Conservation (phyloP, 768 basidiomycete genomes). For the Xanthoconium purpureum region DNA sequence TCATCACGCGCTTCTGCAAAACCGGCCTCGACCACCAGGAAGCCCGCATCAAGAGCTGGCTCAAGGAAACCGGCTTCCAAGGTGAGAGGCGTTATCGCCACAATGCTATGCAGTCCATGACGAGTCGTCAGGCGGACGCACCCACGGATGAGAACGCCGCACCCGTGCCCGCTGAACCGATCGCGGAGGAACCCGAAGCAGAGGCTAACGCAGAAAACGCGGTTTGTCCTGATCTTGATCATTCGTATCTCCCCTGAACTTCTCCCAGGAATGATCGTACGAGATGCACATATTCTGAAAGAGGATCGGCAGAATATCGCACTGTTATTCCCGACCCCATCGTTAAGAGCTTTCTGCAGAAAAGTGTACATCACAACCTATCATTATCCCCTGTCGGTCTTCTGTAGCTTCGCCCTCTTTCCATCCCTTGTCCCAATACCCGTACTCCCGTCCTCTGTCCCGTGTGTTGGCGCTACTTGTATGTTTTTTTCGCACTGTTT, state of each 20-base stretch:
- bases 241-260: neutral
- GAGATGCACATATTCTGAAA: conserved; percentile 13
- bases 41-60: conserved; percentile 55
- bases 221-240: conserved; percentile 12
- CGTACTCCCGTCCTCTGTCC: conserved; percentile 9
- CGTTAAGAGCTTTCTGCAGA: conserved; percentile 22
- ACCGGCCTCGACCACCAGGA: conserved; percentile 44
- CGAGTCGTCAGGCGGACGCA: conserved; percentile 31
- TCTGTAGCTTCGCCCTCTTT: conserved; percentile 22
- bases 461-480: conserved; percentile 18
- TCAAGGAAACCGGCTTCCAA: conserved; percentile 67
- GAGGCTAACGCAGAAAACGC: conserved; percentile 40
- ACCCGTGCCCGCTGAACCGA: conserved; percentile 42
- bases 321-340: conserved; percentile 7
- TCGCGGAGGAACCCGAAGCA: conserved; percentile 53
- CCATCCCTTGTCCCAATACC: conserved; percentile 15
- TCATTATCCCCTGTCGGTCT: conserved; percentile 32
- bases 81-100: conserved; percentile 31
- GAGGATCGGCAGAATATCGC: conserved; percentile 12
- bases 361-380: conserved; percentile 33
- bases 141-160: conserved; percentile 38
- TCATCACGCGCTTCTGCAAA: conserved; percentile 39
- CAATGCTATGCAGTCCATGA: neutral
- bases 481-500: conserved; percentile 10
- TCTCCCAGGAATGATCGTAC: conserved; percentile 19